These are phyloP conservation scores for Triticum urartu DNA, from an alignment of 176 grass and related monocot genomes.

Conservation along the genomic window DNA sequence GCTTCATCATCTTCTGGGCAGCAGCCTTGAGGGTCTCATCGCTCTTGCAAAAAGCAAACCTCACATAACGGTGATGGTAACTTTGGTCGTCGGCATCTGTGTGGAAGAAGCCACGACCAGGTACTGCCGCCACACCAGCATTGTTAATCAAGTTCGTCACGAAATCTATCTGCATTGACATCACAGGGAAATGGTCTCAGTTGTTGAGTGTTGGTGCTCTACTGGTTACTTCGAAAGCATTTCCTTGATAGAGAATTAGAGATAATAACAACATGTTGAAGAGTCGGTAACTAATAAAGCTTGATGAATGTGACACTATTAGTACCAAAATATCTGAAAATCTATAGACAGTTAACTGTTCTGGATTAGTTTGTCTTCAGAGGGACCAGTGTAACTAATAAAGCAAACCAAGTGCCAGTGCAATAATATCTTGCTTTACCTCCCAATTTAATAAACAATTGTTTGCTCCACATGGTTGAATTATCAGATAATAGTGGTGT, in stretches of 20 bases:
- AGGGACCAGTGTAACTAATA: not conserved
- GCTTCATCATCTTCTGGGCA: constrained; percentile 54
- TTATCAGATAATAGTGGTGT: not conserved
- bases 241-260: not conserved
- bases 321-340: not conserved
- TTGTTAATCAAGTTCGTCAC: constrained; percentile 60
- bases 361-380: not conserved
- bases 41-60: constrained; percentile 92
- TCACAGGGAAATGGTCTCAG: not conserved
- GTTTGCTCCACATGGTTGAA: constrained; percentile 8
- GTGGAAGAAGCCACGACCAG: constrained; percentile 90
- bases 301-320: not conserved
- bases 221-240: not conserved
- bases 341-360: not conserved
- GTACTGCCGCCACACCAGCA: constrained; percentile 76
- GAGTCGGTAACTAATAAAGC: not conserved
- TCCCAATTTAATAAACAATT: not conserved
- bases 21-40: constrained; percentile 64
- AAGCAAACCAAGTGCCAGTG: not conserved
- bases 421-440: not conserved
- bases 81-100: constrained; percentile 17
- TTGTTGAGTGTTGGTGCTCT: not conserved
- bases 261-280: not conserved
- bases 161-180: constrained; percentile 73
- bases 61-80: constrained; percentile 54